Evolutionary conservation across 148 eudicot species (phyloP).

Genomic region (Selenicereus undatus): DNA sequence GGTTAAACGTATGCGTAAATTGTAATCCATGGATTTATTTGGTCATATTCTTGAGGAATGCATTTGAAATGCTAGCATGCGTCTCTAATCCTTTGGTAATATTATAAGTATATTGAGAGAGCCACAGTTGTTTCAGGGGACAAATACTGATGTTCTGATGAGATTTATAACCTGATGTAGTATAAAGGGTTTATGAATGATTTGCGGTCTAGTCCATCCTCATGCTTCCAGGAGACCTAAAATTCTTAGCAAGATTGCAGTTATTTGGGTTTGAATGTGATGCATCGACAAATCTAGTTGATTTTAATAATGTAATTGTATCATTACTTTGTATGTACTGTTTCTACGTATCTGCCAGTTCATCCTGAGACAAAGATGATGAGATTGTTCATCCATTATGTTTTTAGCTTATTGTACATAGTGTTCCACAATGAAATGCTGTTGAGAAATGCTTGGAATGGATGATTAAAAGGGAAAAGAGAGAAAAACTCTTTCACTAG

Average conservation of each 20-base stretch:
- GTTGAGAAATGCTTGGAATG: background rate
- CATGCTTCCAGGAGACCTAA: background rate
- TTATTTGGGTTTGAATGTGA: background rate
- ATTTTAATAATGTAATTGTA: background rate
- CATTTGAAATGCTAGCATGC: background rate
- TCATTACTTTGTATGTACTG: background rate
- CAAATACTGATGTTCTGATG: background rate
- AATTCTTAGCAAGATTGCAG: background rate
- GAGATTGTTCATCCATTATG: background rate
- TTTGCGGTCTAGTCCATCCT: background rate
- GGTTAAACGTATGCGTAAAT: background rate
- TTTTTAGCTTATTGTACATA: background rate
- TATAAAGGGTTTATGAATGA: background rate
- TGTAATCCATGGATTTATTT: background rate
- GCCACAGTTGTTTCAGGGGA: background rate
- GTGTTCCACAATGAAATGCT: background rate
- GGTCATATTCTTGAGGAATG: background rate
- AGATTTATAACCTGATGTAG: background rate
- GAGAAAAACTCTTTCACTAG: background rate
- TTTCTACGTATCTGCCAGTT: background rate
- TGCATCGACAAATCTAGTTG: background rate
- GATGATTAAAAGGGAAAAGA: background rate
- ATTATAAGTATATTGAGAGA: background rate
- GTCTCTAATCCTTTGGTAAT: background rate
- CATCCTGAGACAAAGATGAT: background rate